Evolutionary conservation across 148 eudicot species (phyloP).

Genomic region (Chenopodium formosanum): DNA sequence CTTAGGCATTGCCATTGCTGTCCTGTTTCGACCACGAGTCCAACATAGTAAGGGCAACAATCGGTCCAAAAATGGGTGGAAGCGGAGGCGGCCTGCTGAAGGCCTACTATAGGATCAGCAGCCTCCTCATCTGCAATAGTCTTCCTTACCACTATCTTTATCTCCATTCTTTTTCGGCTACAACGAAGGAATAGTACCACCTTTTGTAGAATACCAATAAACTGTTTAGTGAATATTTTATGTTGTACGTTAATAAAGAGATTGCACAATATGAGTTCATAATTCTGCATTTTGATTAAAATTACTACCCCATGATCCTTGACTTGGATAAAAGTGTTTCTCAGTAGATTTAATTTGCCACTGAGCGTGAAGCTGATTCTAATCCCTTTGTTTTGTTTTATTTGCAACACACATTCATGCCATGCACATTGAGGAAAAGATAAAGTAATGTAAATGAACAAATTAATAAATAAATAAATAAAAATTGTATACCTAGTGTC

Average conservation of each 20-base stretch:
- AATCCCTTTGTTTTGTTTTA: too few species aligned
- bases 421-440: too few species aligned
- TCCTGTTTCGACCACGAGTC: constrained; percentile 46
- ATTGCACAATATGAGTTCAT: neutral
- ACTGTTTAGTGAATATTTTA: too few species aligned
- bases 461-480: too few species aligned
- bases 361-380: constrained; percentile 15
- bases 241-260: too few species aligned
- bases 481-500: too few species aligned
- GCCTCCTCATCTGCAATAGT: constrained; percentile 33
- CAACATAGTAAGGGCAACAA: too few species aligned
- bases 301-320: constrained; percentile 53
- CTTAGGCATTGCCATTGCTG: constrained; percentile 36
- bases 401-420: too few species aligned
- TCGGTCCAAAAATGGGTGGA: constrained; percentile 37
- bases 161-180: constrained; percentile 39
- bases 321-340: constrained; percentile 25
- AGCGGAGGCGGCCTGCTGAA: constrained; percentile 70
- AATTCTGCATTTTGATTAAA: neutral
- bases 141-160: constrained; percentile 31
- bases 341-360: constrained; percentile 17
- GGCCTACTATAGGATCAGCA: constrained; percentile 53
- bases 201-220: neutral
- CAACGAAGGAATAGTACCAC: constrained; percentile 37
- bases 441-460: too few species aligned